Evolutionary conservation across 164 flowering plant genomes (phyloP), one percentile per base, ranked within the genome.

Genomic region (Berberis thunbergii): DNA sequence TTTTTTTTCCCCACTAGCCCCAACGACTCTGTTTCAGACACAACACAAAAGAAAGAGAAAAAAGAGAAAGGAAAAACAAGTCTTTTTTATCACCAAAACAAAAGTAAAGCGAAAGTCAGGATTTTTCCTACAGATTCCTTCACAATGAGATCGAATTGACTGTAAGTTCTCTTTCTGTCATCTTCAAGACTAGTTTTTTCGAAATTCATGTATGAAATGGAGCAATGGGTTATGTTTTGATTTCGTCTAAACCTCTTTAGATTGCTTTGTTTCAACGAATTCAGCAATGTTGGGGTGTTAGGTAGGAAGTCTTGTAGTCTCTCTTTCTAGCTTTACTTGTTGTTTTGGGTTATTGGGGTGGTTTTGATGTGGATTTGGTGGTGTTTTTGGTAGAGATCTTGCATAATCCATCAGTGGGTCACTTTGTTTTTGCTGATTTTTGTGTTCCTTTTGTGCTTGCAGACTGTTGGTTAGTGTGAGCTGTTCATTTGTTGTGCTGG

Each of bases 301-400:
- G 72, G 70, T 67, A 58, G 64, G 46, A 62, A 45, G 61, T 66
- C 57, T 26, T 44, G 41, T 9, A 3, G 7, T 60, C 49, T 56
- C 53, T 54, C 46, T 26, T 63, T 42, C 56, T 57, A 26, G 52
- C 68, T 59, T 49, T 60, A 50, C 59, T 62, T 40, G 61, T 61
- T 38, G 67, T 39, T 57, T 63, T 68, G 41, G 67, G 26, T 65
- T 68, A 68, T 79, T 73, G 60, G 67, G 71, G 74, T 67, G 52
- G 54, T 13, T 70, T 52, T 69, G 49, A 58, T 67, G 67, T 59
- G 60, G 76, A 70, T 78, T 77, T 70, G 70, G 70, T 72, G 57
- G 64, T 77, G 49, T 63, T 79, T 74, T 53, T 74, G 73, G 72
- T 74, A 59, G 72, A 72, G 77, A 82, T 80, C 80, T 75, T 68